Base-by-base conservation (phyloP, 169 alveolate species). In the Eimeria maxima region DNA sequence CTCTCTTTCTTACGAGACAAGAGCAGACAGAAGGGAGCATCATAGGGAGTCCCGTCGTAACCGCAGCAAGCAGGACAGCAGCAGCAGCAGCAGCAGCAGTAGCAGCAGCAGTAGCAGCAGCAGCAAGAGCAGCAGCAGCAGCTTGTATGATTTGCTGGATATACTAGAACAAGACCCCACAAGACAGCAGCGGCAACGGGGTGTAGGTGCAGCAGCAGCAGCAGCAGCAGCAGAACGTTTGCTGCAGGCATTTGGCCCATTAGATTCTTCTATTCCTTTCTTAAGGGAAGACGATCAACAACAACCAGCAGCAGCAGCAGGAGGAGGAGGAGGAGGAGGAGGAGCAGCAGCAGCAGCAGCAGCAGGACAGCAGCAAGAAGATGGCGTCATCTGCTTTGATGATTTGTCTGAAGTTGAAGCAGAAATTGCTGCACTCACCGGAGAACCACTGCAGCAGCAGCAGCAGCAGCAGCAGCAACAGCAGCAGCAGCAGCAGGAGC, bases 191-290 rank as follows among this genome's bases (percentile, higher is more conserved):
- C 42, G 86, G 50, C 86, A 74, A 50, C 86, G 86, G 6, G 86
- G 86, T n/a, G n/a, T n/a, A n/a, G n/a, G n/a, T n/a, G n/a, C n/a
- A 44, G 86, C 53, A 24, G 42, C 53, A 22, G 42, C 27, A 27
- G 86, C 42, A 33, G 86, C 86, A 33, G 47, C 86, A 74, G 86
- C 86, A 27, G 86, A 74, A 16, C 42, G 86, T 14, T 50, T 74
- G 86, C 86, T 74, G 42, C 53, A 74, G 86, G 86, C 86, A 6
- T 74, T 27, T n/a, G 86, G 86, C 6, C 86, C 86, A 6, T 7
- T 74, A 24, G 14, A 33, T 50, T 27, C n/a, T 33, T 27, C 42
- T 3, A 8, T 74, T 27, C 86, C 86, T 7, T 74, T 74, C 86
- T 33, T 74, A 27, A 33, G 14, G 13, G 86, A 74, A 44, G 86